A percentile compares a stretch with the other conserved stretches of the same genome.
phyloP scores from a whole-genome alignment of 73 alveolate species.

The Stentor coeruleus region DNA sequence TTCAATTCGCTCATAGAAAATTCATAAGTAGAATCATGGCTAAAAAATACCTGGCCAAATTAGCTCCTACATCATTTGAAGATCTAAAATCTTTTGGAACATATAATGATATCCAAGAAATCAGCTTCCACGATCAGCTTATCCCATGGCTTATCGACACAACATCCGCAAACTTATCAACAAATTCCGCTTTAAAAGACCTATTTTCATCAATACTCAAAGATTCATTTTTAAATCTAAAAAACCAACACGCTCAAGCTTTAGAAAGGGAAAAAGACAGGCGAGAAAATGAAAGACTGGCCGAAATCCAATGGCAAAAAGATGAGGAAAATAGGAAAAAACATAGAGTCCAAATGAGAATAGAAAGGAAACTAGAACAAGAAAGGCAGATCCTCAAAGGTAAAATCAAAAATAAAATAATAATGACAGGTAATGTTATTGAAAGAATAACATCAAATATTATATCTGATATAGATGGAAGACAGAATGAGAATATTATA shows the following conservation, averaged over 20 bases:
- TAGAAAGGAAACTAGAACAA: neutral
- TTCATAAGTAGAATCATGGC: conserved; percentile 33
- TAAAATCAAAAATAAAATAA: conserved; percentile 12
- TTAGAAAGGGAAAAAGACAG: neutral
- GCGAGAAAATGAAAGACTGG: neutral
- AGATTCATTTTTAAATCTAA: neutral
- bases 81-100: neutral
- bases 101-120: neutral
- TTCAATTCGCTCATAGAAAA: conserved; percentile 49
- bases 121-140: conserved; percentile 7
- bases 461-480: conserved; percentile 10
- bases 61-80: neutral
- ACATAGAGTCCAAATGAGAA: neutral
- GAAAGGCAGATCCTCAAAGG: neutral
- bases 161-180: neutral
- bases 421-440: neutral
- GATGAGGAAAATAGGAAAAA: conserved; percentile 21
- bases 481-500: neutral
- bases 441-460: neutral
- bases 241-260: neutral
- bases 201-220: neutral
- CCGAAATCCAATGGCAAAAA: neutral
- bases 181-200: neutral
- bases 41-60: conserved; percentile 1
- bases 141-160: conserved; percentile 21